Evolutionary conservation across 2,329 filamentous ascomycete genomes (phyloP), one percentile per base, ranked within the genome.

Genomic region (Reticulascus tulasneorum): DNA sequence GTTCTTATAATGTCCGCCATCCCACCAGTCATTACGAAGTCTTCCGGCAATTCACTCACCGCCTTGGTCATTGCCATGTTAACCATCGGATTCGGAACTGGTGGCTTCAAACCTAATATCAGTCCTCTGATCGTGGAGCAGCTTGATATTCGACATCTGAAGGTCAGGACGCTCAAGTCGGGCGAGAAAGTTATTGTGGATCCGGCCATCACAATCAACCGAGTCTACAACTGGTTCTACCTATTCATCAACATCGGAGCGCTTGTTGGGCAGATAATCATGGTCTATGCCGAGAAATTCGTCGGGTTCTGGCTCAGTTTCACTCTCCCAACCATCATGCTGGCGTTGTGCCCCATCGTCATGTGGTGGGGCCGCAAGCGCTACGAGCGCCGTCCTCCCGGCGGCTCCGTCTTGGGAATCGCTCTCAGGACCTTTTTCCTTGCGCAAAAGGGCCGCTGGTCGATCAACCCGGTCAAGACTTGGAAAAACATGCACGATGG

Each of bases 41-140:
- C 66, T 4, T 35, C 72, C 66, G 70, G 74, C 17, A 39, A 42
- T 13, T 70, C 80, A 0, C 65, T 86, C 12, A 77, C 67, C 1
- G 74, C 74, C 15, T 77, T 87, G 38, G 67, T 85, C 37, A 71
- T 87, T 52, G 82, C 79, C 8, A 60, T 71, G 35, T 48, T 71
- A 22, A 44, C 60, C 35, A 63, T 71, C 34, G 67, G 67, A 16
- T 56, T 86, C 10, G 84, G 84, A 24, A 86, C 83, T 1, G 84
- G 84, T 42, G 82, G 82, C 40, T 86, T 88, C 69, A 88, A 88
- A 64, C 62, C 81, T 26, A 89, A 88, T 47, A 77, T 88, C 35
- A 77, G 75, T 13, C 78, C 79, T 2, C 61, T 84, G 17, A 78
- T 85, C 43, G 77, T 78, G 15, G 81, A 86, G 49, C 80, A 85